Evolutionary conservation across 768 basidiomycete genomes (phyloP).

Genomic region (Tubosaeta brunneosetosa): DNA sequence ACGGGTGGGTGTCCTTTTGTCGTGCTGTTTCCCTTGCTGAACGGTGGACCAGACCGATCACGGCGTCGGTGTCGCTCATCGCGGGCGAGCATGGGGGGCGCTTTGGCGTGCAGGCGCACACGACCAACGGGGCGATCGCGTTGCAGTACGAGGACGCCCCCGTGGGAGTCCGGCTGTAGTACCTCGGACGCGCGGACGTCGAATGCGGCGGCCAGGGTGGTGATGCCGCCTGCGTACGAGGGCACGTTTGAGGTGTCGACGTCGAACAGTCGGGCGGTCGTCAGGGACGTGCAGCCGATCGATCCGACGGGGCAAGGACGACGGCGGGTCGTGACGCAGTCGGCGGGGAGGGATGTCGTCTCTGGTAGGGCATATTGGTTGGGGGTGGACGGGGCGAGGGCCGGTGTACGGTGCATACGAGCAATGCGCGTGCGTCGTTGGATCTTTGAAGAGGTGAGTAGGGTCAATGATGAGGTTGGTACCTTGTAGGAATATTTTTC

Average conservation of each 20-base stretch:
- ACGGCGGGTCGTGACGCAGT: conserved; percentile 19
- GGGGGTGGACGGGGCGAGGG: background rate
- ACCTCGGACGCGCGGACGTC: conserved; percentile 30
- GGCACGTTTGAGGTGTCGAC: conserved; percentile 34
- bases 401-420: conserved; percentile 15
- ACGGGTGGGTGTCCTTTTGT: background rate
- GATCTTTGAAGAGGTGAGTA: conserved; percentile 1
- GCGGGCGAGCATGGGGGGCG: conserved; percentile 21
- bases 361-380: conserved; percentile 18
- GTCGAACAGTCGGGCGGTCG: conserved; percentile 11
- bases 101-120: conserved; percentile 31
- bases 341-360: background rate
- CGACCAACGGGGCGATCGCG: conserved; percentile 32
- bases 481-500: too few relatives aligned
- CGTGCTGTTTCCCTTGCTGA: background rate
- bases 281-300: conserved; percentile 9
- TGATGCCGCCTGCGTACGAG: conserved; percentile 36
- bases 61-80: conserved; percentile 22
- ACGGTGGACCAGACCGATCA: conserved; percentile 11
- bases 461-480: too few relatives aligned
- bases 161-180: conserved; percentile 27
- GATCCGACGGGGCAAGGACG: conserved; percentile 33
- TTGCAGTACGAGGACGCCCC: conserved; percentile 31
- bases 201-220: conserved; percentile 26
- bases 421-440: conserved; percentile 19